Percentiles rank a stretch among this genome's conserved stretches.
Conservation (phyloP, 2,329 filamentous ascomycete genomes). For the Xylaria sp. region DNA sequence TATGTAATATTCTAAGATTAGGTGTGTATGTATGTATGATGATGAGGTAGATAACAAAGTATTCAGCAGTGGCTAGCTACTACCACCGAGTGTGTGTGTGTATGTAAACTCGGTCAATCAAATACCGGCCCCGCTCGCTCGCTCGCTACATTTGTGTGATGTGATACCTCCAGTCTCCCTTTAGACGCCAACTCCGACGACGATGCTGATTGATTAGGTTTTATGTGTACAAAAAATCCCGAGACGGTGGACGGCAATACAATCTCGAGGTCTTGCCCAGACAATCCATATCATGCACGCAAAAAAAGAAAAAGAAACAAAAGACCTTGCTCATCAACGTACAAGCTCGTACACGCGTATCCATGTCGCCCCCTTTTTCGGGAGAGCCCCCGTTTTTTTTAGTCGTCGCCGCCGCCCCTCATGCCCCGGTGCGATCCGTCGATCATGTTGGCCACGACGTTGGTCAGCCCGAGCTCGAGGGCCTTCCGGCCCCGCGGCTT, state of each 20-base stretch:
- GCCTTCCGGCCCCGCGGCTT: neutral
- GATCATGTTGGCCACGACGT: constrained; percentile 29
- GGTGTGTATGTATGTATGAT: too few species aligned
- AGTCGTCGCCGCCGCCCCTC: too few species aligned
- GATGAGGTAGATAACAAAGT: neutral
- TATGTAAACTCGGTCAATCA: too few species aligned
- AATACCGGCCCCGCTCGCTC: too few species aligned
- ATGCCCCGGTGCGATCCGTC: constrained; percentile 26
- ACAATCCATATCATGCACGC: neutral
- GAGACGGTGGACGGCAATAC: neutral
- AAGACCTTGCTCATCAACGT: too few species aligned
- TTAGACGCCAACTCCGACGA: constrained; percentile 10
- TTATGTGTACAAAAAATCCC: neutral
- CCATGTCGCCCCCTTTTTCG: too few species aligned
- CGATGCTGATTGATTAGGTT: neutral
- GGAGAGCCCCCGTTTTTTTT: neutral
- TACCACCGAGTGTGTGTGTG: too few species aligned
- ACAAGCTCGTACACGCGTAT: neutral
- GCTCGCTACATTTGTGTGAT: neutral
- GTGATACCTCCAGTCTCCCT: constrained; percentile 14
- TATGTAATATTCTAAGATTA: neutral
- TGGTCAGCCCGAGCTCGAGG: constrained; percentile 17
- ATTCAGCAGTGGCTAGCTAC: too few species aligned
- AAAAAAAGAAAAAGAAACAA: neutral
- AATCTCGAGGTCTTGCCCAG: constrained; percentile 7